phyloP scores from a whole-genome alignment of 2,329 filamentous ascomycete species.

The Apiospora rasikravindrae region DNA sequence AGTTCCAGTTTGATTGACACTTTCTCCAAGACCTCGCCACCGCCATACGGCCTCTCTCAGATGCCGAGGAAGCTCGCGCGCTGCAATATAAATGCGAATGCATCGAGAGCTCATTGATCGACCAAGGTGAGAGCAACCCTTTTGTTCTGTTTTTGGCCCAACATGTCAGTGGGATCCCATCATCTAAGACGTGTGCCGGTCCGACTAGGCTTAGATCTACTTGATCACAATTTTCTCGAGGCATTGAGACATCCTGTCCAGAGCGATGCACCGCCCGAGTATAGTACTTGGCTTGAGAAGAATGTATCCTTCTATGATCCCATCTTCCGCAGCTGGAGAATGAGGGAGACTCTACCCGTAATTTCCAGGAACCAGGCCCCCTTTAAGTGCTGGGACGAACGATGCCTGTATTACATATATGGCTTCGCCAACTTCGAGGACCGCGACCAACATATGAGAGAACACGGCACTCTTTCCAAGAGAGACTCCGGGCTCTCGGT shows the following conservation, averaged over 20 bases:
- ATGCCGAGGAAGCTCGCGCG: slow-evolving; percentile 61
- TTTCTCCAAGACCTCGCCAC: slow-evolving; percentile 43
- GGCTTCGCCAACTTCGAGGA: slow-evolving; percentile 58
- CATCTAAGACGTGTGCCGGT: slow-evolving; percentile 19
- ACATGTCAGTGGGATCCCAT: slow-evolving; percentile 19
- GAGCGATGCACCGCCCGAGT: slow-evolving; percentile 52
- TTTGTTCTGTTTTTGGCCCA: not conserved
- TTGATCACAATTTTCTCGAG: slow-evolving; percentile 46
- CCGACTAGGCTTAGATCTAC: slow-evolving; percentile 48
- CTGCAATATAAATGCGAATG: slow-evolving; percentile 65
- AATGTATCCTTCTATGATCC: slow-evolving; percentile 57
- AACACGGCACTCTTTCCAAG: slow-evolving; percentile 50
- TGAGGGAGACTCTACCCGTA: slow-evolving; percentile 44
- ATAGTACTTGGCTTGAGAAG: slow-evolving; percentile 57
- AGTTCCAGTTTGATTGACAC: not conserved
- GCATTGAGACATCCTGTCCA: slow-evolving; percentile 43
- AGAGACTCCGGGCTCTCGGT: slow-evolving; percentile 52
- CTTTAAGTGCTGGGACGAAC: slow-evolving; percentile 58
- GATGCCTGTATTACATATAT: slow-evolving; percentile 63
- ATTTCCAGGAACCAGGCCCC: slow-evolving; percentile 43
- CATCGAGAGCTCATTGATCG: slow-evolving; percentile 57
- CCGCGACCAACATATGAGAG: slow-evolving; percentile 55
- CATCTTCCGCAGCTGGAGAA: slow-evolving; percentile 47
- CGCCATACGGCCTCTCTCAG: slow-evolving; percentile 53
- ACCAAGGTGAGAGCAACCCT: slow-evolving; percentile 45